Conservation (phyloP, 1,139 yeast species). For the Debaryomyces sp. region DNA sequence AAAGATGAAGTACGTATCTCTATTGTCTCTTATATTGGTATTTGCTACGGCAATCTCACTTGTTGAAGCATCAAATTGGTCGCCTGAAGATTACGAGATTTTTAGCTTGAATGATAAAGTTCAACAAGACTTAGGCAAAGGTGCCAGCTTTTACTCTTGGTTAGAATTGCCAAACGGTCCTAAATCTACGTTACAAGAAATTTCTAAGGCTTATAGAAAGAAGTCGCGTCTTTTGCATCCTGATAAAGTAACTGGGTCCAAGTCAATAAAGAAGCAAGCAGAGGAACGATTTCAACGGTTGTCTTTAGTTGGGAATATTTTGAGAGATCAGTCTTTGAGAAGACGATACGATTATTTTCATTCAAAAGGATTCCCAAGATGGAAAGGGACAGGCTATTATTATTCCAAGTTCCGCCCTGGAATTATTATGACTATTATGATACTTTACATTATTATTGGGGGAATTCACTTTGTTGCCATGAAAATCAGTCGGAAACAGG, state of each 20-base stretch:
- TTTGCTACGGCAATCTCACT: constrained; percentile 18
- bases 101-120: constrained; percentile 74
- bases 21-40: constrained; percentile 3
- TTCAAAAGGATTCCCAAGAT: constrained; percentile 83
- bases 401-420: constrained; percentile 65
- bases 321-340: constrained; percentile 61
- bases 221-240: constrained; percentile 79
- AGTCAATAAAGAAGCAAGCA: constrained; percentile 45
- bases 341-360: constrained; percentile 86
- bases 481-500: constrained; percentile 59
- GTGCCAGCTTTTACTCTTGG: constrained; percentile 71
- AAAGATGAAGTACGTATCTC: constrained; percentile 1
- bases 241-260: constrained; percentile 60
- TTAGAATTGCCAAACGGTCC: constrained; percentile 54
- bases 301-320: constrained; percentile 72
- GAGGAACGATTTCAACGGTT: constrained; percentile 72
- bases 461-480: constrained; percentile 62
- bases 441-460: constrained; percentile 53
- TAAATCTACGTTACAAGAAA: constrained; percentile 60
- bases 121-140: constrained; percentile 61
- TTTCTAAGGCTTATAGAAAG: constrained; percentile 74
- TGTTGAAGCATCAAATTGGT: constrained; percentile 35
- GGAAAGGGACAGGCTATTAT: constrained; percentile 58
- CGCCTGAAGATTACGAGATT: constrained; percentile 74
- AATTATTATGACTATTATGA: constrained; percentile 50